Conservation (phyloP, 441 rosid species). For the Pelargonium hybrid region DNA sequence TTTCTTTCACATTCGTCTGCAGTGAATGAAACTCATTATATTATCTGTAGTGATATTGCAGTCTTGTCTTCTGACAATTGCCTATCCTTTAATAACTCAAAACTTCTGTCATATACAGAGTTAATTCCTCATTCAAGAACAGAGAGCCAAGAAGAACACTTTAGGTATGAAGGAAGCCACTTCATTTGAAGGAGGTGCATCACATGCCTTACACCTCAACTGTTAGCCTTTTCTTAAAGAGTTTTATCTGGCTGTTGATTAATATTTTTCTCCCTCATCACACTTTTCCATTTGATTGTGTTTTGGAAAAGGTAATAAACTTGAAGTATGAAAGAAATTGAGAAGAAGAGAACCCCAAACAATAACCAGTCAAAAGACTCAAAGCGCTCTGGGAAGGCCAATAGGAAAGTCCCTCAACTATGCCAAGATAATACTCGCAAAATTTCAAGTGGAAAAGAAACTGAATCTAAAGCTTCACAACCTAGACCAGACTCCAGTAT, state of each 20-base stretch:
- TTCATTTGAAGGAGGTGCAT: conserved; percentile 10
- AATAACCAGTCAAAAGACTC: conserved; percentile 22
- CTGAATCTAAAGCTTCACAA: conserved; percentile 27
- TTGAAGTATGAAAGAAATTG: conserved; percentile 39
- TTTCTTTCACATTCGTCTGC: not conserved
- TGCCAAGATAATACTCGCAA: conserved; percentile 27
- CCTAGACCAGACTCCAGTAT: conserved; percentile 27
- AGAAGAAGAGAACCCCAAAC: conserved; percentile 36
- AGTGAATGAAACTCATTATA: not conserved
- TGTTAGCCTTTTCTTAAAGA: not conserved
- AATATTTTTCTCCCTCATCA: conserved; percentile 10
- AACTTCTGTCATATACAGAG: conserved; percentile 16
- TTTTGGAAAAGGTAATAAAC: conserved; percentile 19
- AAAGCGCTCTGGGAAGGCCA: conserved; percentile 32
- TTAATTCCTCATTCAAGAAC: not conserved
- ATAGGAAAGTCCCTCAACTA: conserved; percentile 29
- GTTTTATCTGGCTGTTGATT: not conserved
- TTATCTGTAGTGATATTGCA: not conserved
- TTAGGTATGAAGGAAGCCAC: not conserved
- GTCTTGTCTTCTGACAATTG: not conserved
- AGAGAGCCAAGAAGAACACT: not conserved
- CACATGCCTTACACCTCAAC: not conserved
- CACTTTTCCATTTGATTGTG: conserved; percentile 16
- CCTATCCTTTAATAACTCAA: not conserved
- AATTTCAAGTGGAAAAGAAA: conserved; percentile 26